These are phyloP conservation scores for Nicotiana tabacum DNA, from an alignment of 257 asterid genomes.

Conservation along the genomic window DNA sequence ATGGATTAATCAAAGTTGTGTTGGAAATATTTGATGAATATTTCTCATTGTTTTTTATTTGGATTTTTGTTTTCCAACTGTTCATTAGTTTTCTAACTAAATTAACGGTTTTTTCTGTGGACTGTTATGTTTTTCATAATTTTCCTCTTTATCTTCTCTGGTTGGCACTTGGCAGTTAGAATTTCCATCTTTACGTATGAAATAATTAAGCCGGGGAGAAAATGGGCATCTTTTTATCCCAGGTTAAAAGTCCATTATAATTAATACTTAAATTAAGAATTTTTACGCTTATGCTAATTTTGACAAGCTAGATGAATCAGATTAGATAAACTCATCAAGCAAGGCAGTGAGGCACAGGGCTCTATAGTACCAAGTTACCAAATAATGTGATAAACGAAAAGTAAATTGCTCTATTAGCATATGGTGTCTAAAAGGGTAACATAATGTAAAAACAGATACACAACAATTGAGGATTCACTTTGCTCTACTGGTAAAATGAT, in stretches of 20 bases:
- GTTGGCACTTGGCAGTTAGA: not conserved
- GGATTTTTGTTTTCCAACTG: not conserved
- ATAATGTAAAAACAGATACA: not conserved
- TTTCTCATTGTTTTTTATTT: not conserved
- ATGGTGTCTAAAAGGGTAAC: no score
- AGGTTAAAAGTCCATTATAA: not conserved
- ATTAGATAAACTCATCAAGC: not conserved
- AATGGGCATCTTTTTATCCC: not conserved
- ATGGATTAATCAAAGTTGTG: slow-evolving; percentile 13
- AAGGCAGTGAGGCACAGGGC: no score
- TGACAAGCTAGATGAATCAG: not conserved
- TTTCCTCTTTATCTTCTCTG: not conserved
- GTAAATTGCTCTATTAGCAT: no score
- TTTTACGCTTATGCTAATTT: not conserved
- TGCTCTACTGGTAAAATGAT: not conserved
- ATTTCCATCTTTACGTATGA: not conserved
- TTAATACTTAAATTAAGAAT: not conserved
- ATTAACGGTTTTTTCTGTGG: slow-evolving; percentile 15
- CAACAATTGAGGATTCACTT: not conserved
- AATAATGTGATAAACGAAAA: no score
- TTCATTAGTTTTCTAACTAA: slow-evolving; percentile 15
- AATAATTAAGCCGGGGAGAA: not conserved
- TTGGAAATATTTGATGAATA: not conserved
- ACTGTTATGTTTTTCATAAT: not conserved
- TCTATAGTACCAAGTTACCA: no score